Base-by-base conservation (phyloP, 352 stramenopile species). In the Phytophthora ohioensis region DNA sequence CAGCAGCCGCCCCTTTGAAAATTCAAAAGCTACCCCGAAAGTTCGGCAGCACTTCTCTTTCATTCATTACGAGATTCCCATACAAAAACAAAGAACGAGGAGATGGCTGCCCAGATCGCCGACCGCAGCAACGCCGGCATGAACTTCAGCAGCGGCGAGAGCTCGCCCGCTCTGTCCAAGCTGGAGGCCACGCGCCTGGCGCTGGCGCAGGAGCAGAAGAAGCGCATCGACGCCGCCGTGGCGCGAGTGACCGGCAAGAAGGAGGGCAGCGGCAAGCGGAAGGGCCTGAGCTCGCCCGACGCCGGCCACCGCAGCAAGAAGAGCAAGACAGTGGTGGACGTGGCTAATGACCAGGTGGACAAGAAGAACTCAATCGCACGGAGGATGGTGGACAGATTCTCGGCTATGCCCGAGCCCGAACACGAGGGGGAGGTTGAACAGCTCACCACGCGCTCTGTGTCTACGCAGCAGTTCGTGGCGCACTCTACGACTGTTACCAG, bases 21-120 rank as follows among this genome's bases (percentile, higher is more conserved):
- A 59, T 76, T 81, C 62, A 71, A 79, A 81, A 62, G 45, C 38
- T 51, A 38, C 11, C 13, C 36, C 30, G 47, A 67, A 69, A 65
- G 51, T 69, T 71, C 69, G n/a, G 21, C 21, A 27, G 21, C 41
- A 46, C 27, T 46, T 46, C 41, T n/a, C 21, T 21, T 21, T 5
- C 21, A 31, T n/a, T 57, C 58, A 70, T 51, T 68, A 70, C 55
- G 53, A 62, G 51, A 66, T 57, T 58, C 45, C 54, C 52, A 67
- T 62, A 64, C 59, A 63, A 67, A 75, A 69, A 54, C 42, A 8
- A 69, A 64, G 43, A 54, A 51, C 31, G 42, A 11, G 13, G 47
- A 58, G 10, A 93, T 91, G 83, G 84, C 85, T 36, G 74, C 84
- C 57, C 78, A 90, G 78, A 80, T 91, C 55, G 82, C 75, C 15